These are phyloP conservation scores for Exidia glandulosa DNA, from an alignment of 768 basidiomycete species.

Conservation along the genomic window DNA sequence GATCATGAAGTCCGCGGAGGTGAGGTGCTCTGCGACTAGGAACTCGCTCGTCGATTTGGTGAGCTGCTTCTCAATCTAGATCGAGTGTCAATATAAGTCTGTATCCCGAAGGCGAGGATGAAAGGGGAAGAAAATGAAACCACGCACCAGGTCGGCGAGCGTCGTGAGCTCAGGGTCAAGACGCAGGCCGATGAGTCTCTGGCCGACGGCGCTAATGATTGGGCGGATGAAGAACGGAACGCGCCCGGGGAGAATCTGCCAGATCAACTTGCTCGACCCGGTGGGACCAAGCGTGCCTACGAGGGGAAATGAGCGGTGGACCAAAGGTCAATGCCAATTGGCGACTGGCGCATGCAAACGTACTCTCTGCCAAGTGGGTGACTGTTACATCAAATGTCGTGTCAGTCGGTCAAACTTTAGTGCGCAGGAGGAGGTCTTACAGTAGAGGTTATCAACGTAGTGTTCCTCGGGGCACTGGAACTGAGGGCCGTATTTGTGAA, in stretches of 20 bases:
- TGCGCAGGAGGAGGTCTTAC: neutral
- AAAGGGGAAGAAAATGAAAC: no score
- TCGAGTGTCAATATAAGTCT: neutral
- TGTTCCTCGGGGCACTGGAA: slow-evolving; percentile 2
- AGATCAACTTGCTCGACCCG: neutral
- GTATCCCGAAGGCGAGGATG: slow-evolving; percentile 3
- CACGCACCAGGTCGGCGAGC: slow-evolving; percentile 17
- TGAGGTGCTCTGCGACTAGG: slow-evolving; percentile 28
- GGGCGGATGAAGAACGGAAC: neutral
- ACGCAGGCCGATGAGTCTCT: slow-evolving; percentile 1
- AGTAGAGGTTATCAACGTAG: slow-evolving; percentile 8
- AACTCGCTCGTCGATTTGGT: slow-evolving; percentile 19
- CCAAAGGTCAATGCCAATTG: slow-evolving; percentile 7
- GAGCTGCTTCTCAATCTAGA: slow-evolving; percentile 29
- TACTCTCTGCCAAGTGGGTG: slow-evolving; percentile 15
- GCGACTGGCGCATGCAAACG: slow-evolving; percentile 3
- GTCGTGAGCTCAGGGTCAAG: slow-evolving; percentile 18
- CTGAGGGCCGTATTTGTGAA: slow-evolving; percentile 24
- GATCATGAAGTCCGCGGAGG: slow-evolving; percentile 37
- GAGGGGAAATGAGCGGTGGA: slow-evolving; percentile 6
- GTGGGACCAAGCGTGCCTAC: slow-evolving; percentile 2
- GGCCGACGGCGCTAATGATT: slow-evolving; percentile 10
- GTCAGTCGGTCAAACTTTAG: no score
- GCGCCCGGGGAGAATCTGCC: neutral
- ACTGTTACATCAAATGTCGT: no score